phyloP scores from a whole-genome alignment of 1,284 basidiomycete species.

The Tilletia indica region DNA sequence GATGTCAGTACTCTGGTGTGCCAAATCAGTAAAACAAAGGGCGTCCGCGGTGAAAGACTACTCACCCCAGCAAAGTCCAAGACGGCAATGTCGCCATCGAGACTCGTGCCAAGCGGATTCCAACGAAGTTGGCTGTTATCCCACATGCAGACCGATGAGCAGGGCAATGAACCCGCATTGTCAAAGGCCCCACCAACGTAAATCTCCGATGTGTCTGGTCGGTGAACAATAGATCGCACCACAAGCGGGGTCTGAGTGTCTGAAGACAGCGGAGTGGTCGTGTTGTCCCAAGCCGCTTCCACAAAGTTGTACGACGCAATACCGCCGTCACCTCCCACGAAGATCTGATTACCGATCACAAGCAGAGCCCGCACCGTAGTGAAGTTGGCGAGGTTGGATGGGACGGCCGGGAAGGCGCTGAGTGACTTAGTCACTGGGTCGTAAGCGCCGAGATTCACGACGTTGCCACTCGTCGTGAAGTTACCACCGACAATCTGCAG shows the following conservation, averaged over 20 bases:
- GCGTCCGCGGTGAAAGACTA: conserved; percentile 26
- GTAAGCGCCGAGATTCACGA: conserved; percentile 72
- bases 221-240: conserved; percentile 72
- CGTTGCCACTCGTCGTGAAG: conserved; percentile 67
- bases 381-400: conserved; percentile 19
- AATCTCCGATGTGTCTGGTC: conserved; percentile 67
- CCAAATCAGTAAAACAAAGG: background rate
- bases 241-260: conserved; percentile 59
- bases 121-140: conserved; percentile 71
- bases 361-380: conserved; percentile 62
- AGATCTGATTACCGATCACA: conserved; percentile 44
- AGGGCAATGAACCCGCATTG: conserved; percentile 72
- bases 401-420: conserved; percentile 61
- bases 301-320: conserved; percentile 42
- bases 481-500: conserved; percentile 84
- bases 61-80: conserved; percentile 73
- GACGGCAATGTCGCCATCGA: conserved; percentile 76
- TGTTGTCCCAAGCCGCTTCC: conserved; percentile 36
- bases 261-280: conserved; percentile 34
- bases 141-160: conserved; percentile 77
- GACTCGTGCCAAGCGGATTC: conserved; percentile 75
- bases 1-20: background rate
- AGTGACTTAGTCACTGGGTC: conserved; percentile 61
- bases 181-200: conserved; percentile 83
- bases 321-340: conserved; percentile 49